phyloP scores from a whole-genome alignment of 208 protist species.

The Trypanosoma cruzi region DNA sequence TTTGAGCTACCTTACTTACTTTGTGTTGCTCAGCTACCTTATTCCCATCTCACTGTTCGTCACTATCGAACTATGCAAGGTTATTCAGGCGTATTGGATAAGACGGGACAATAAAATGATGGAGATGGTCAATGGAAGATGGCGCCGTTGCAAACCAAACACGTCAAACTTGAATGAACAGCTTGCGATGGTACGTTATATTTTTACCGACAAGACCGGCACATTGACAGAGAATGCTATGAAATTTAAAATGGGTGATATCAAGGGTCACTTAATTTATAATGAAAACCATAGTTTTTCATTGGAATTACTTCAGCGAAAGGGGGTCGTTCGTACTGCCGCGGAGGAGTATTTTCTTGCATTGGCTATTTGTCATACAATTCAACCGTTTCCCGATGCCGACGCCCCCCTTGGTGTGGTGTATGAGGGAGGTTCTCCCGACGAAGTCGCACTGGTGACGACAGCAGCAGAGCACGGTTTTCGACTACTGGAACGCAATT shows the following conservation, averaged over 20 bases:
- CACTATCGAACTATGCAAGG: slow-evolving; percentile 92
- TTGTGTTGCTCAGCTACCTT: slow-evolving; percentile 90
- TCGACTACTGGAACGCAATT: slow-evolving; percentile 65
- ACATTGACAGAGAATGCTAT: slow-evolving; percentile 94
- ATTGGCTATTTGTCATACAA: slow-evolving; percentile 86
- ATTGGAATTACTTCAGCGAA: slow-evolving; percentile 38
- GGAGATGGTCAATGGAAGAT: slow-evolving; percentile 68
- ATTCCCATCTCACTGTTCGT: slow-evolving; percentile 94
- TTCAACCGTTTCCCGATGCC: slow-evolving; percentile 75
- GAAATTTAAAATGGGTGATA: slow-evolving; percentile 80
- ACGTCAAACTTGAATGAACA: slow-evolving; percentile 94
- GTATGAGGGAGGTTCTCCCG: slow-evolving; percentile 94
- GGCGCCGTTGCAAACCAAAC: slow-evolving; percentile 75
- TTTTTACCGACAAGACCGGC: slow-evolving; percentile 94
- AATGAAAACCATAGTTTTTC: slow-evolving; percentile 33
- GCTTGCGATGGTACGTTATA: slow-evolving; percentile 86
- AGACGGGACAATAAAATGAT: slow-evolving; percentile 81
- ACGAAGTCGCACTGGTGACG: slow-evolving; percentile 93
- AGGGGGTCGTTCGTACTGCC: slow-evolving; percentile 26
- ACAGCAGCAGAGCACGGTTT: slow-evolving; percentile 75
- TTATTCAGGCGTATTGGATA: slow-evolving; percentile 92
- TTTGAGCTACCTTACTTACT: slow-evolving; percentile 87
- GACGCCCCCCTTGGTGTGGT: slow-evolving; percentile 36
- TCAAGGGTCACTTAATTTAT: slow-evolving; percentile 61
- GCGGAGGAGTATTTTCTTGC: slow-evolving; percentile 78